Percentiles rank a stretch among this genome's conserved stretches.
Conservation (phyloP, 192 early-diverging fungal species). For the Pilaira anomala region DNA sequence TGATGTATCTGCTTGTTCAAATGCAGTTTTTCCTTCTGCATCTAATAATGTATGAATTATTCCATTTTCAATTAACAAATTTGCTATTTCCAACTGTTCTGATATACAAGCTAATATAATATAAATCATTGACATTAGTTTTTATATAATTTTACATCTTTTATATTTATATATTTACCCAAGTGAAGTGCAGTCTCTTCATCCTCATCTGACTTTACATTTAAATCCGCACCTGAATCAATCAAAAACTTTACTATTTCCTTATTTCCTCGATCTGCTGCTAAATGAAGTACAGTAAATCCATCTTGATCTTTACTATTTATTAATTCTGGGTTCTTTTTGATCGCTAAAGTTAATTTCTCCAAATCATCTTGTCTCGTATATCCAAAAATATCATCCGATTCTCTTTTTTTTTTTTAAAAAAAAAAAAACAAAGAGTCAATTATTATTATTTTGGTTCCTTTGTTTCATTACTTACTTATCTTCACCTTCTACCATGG, state of each 20-base stretch:
- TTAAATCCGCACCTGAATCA: slow-evolving; percentile 28
- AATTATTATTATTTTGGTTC: neutral
- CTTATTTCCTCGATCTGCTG: slow-evolving; percentile 48
- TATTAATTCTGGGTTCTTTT: neutral
- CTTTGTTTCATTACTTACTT: neutral
- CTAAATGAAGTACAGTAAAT: slow-evolving; percentile 52
- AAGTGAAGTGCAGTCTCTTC: slow-evolving; percentile 32
- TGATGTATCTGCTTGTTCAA: slow-evolving; percentile 18
- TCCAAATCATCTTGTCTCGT: slow-evolving; percentile 14
- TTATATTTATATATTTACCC: slow-evolving; percentile 14
- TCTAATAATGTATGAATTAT: slow-evolving; percentile 20
- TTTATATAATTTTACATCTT: neutral
- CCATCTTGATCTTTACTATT: slow-evolving; percentile 35
- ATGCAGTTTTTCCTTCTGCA: slow-evolving; percentile 25
- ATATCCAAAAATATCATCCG: slow-evolving; percentile 18
- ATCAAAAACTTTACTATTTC: slow-evolving; percentile 43
- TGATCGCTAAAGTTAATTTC: slow-evolving; percentile 2
- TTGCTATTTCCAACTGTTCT: slow-evolving; percentile 24
- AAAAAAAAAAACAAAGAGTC: neutral
- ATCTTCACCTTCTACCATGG: slow-evolving; percentile 24
- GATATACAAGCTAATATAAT: slow-evolving; percentile 30
- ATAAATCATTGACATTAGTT: neutral
- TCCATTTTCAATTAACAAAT: slow-evolving; percentile 17
- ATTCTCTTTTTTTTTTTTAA: neutral
- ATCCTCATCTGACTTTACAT: slow-evolving; percentile 20